phyloP scores from a whole-genome alignment of 306 rosid species.

The Lathyrus oleraceus region DNA sequence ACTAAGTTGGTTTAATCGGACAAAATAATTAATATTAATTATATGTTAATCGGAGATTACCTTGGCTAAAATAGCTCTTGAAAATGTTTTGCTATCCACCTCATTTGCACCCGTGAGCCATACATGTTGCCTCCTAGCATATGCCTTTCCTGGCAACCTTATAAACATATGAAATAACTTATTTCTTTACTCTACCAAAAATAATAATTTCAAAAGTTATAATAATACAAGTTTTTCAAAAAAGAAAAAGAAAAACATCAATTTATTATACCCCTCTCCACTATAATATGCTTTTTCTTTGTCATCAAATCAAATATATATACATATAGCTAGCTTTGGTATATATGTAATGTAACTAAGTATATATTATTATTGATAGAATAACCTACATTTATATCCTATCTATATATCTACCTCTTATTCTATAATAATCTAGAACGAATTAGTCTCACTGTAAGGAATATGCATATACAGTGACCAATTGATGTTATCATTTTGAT shows the following conservation, averaged over 20 bases:
- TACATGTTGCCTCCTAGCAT: slow-evolving; percentile 67
- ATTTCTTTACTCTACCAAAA: too few relatives aligned
- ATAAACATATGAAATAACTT: not conserved
- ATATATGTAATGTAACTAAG: not conserved
- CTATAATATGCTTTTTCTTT: slow-evolving; percentile 23
- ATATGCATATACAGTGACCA: slow-evolving; percentile 18
- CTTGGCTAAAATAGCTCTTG: slow-evolving; percentile 96
- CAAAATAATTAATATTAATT: not conserved
- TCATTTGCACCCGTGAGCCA: slow-evolving; percentile 93
- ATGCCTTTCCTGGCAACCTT: slow-evolving; percentile 95
- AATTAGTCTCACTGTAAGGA: slow-evolving; percentile 8
- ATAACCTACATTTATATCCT: slow-evolving; percentile 12
- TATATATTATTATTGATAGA: not conserved
- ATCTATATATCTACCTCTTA: slow-evolving; percentile 23
- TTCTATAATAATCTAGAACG: slow-evolving; percentile 32
- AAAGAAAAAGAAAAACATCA: too few relatives aligned
- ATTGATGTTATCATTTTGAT: slow-evolving; percentile 28
- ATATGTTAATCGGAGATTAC: not conserved
- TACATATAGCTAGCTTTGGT: not conserved
- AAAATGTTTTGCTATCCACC: slow-evolving; percentile 80
- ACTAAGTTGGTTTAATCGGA: too few relatives aligned
- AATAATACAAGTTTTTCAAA: too few relatives aligned
- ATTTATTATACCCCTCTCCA: not conserved
- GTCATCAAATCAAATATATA: not conserved
- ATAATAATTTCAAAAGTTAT: too few relatives aligned